Evolutionary conservation across 1,139 yeast genomes (phyloP).

Genomic region (Tardiomyces blankii): DNA sequence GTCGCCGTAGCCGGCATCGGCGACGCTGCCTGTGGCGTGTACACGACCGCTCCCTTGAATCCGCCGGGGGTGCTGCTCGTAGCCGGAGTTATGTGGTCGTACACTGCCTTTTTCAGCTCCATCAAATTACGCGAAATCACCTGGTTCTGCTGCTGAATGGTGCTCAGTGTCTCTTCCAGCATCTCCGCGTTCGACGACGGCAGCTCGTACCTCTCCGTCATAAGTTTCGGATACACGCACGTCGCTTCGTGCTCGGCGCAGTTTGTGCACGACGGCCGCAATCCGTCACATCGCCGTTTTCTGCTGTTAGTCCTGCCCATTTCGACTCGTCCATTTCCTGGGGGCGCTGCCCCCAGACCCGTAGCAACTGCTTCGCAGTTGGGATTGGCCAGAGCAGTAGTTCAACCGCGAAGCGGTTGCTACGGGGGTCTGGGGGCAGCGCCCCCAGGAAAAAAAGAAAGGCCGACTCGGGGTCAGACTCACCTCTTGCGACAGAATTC

Average conservation of each 20-base stretch:
- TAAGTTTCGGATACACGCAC: slow-evolving; percentile 9
- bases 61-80: not conserved
- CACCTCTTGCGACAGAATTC: slow-evolving; percentile 11
- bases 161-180: not conserved
- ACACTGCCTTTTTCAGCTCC: not conserved
- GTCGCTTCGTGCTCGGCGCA: slow-evolving; percentile 8
- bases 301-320: slow-evolving; percentile 4
- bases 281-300: slow-evolving; percentile 12
- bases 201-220: slow-evolving; percentile 6
- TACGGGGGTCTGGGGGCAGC: too few relatives aligned
- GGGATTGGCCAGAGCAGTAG: too few relatives aligned
- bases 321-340: too few relatives aligned
- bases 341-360: too few relatives aligned
- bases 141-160: slow-evolving; percentile 1
- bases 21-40: too few relatives aligned
- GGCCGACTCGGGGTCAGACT: too few relatives aligned
- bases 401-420: too few relatives aligned
- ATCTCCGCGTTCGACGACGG: not conserved
- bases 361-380: too few relatives aligned
- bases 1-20: too few relatives aligned
- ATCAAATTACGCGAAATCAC: slow-evolving; percentile 2
- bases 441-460: not conserved
- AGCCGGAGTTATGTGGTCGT: not conserved
- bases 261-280: slow-evolving; percentile 9
- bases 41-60: not conserved